These are phyloP conservation scores for Irpex sp. DNA, from an alignment of 1,284 basidiomycete species.

Conservation along the genomic window DNA sequence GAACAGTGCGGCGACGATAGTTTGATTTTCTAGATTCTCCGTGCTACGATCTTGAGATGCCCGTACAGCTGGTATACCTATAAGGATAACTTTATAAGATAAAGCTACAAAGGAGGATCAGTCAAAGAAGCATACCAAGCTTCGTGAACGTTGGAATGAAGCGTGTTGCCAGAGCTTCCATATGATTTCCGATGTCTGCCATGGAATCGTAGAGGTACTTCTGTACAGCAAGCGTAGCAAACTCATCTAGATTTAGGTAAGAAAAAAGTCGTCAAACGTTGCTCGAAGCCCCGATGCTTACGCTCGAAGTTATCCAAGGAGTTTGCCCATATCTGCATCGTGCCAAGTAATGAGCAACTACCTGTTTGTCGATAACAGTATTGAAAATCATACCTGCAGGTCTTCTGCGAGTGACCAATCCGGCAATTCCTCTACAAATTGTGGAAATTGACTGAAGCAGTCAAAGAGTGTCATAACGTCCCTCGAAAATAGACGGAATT, in stretches of 20 bases:
- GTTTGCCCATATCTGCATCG: constrained; percentile 19
- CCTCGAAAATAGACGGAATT: constrained; percentile 53
- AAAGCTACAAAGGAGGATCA: constrained; percentile 3
- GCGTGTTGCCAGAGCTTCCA: constrained; percentile 54
- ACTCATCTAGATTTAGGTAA: constrained; percentile 45
- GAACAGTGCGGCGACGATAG: constrained; percentile 74
- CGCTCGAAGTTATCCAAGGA: constrained; percentile 7
- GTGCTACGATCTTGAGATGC: constrained; percentile 70
- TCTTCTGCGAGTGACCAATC: constrained; percentile 8
- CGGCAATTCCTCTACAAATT: constrained; percentile 11
- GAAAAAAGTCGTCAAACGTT: constrained; percentile 18
- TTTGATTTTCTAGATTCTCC: constrained; percentile 61
- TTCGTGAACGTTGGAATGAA: constrained; percentile 67
- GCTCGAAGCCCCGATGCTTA: constrained; percentile 14
- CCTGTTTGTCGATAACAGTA: neutral
- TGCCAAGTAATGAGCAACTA: neutral
- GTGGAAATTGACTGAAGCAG: constrained; percentile 62
- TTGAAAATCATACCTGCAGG: constrained; percentile 1
- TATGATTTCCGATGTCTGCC: constrained; percentile 63
- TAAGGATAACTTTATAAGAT: neutral
- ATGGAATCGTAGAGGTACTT: constrained; percentile 69
- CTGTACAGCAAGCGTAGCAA: constrained; percentile 64
- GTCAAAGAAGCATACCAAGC: constrained; percentile 41
- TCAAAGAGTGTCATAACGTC: constrained; percentile 62
- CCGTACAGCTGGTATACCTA: constrained; percentile 69